Conservation (phyloP, 108 stramenopile genomes). For the Cyclotella atomus region DNA sequence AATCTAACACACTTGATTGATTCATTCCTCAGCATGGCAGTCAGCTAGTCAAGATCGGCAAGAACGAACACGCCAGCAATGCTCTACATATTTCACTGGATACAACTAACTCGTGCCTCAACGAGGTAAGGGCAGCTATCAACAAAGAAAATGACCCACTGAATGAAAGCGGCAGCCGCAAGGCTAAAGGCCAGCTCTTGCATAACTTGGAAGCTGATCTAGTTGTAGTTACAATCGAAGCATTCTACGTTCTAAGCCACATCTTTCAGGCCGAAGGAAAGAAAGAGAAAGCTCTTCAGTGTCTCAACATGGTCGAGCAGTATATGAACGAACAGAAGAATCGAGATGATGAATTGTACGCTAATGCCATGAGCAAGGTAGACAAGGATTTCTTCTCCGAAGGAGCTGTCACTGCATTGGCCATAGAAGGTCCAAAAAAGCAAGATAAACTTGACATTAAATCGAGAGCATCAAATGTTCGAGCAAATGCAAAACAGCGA, state of each 20-base stretch:
- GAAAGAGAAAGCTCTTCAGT: slow-evolving; percentile 31
- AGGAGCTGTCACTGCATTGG: slow-evolving; percentile 2
- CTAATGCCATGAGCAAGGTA: slow-evolving; percentile 26
- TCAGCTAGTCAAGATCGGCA: slow-evolving; percentile 30
- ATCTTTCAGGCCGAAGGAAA: slow-evolving; percentile 17
- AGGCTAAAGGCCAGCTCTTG: slow-evolving; percentile 21
- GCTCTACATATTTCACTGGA: slow-evolving; percentile 42
- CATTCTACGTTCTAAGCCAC: slow-evolving; percentile 40
- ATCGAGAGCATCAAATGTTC: slow-evolving; percentile 26
- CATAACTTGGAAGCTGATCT: slow-evolving; percentile 44
- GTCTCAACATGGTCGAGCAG: slow-evolving; percentile 37
- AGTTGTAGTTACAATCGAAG: slow-evolving; percentile 45
- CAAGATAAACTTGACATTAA: slow-evolving; percentile 48
- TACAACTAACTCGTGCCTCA: slow-evolving; percentile 36
- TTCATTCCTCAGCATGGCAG: slow-evolving; percentile 43
- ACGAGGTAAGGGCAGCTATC: slow-evolving; percentile 22
- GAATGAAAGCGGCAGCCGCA: slow-evolving; percentile 1
- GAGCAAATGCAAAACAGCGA: slow-evolving; percentile 15
- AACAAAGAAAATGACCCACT: slow-evolving; percentile 5
- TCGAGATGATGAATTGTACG: slow-evolving; percentile 30
- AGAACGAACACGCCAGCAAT: slow-evolving; percentile 22
- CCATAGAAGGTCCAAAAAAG: slow-evolving; percentile 30
- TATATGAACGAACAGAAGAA: slow-evolving; percentile 46
- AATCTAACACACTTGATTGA: background rate
- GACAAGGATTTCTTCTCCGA: slow-evolving; percentile 30